phyloP scores from a whole-genome alignment of 768 basidiomycete genomes.

The Albatrellus ellisii region DNA sequence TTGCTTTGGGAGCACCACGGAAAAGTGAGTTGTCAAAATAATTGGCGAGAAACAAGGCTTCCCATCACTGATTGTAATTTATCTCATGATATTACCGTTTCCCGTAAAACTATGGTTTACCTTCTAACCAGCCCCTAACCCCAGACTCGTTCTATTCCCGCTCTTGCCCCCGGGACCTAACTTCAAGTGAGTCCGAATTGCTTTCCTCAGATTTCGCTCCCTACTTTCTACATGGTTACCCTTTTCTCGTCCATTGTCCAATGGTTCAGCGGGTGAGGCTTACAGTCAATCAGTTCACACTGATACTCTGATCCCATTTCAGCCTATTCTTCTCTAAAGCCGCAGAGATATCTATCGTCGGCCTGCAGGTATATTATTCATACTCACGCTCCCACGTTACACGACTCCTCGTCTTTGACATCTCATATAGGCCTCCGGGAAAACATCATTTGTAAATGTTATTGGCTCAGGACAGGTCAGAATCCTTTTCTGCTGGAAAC shows the following conservation, averaged over 20 bases:
- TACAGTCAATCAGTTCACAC: neutral
- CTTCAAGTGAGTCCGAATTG: neutral
- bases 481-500: neutral
- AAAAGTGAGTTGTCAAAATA: too few relatives aligned
- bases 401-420: neutral
- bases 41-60: too few relatives aligned
- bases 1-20: too few relatives aligned
- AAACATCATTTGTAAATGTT: conserved; percentile 90
- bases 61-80: too few relatives aligned
- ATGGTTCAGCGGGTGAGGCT: conserved; percentile 40
- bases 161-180: neutral
- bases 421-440: conserved; percentile 66
- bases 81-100: too few relatives aligned
- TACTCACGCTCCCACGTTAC: neutral
- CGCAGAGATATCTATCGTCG: conserved; percentile 85
- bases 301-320: conserved; percentile 1
- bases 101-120: too few relatives aligned
- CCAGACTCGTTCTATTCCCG: conserved; percentile 1
- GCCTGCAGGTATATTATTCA: conserved; percentile 46
- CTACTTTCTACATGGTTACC: too few relatives aligned
- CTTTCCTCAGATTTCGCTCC: neutral
- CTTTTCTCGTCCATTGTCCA: conserved; percentile 30
- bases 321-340: conserved; percentile 81
- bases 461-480: conserved; percentile 72
- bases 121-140: conserved; percentile 6